Base-by-base conservation (phyloP, 73 alveolate species). In the Paramecium caudatum region DNA sequence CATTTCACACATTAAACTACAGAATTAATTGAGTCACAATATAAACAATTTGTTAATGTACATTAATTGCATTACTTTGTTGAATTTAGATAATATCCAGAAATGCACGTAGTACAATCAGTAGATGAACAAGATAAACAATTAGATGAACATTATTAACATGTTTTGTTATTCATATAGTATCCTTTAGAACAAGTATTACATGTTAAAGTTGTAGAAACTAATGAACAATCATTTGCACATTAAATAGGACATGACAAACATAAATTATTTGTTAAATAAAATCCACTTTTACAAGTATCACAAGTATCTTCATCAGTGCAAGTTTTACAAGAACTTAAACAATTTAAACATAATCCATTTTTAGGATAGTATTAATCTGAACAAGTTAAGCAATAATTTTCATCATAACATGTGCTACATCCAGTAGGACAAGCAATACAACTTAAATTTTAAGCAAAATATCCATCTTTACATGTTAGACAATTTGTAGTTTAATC, bases 351-450 rank as follows among this genome's bases (percentile, higher is more conserved):
- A 10, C 80, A 55, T 27, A 55, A 55, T 4, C 30, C 12, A 10
- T 55, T 55, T 10, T 55, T 43, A 10, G 30, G 30, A 55, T 55
- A 55, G 30, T 55, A 55, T 55, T 43, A 37, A 23, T 55, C 30
- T 55, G 23, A 55, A 8, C 80, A 55, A 55, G 46, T 55, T 55
- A 55, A 55, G 30, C 80, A 55, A 55, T 10, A 55, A 0, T 55
- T 23, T 3, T 55, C 43, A 19, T 37, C 23, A 6, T 55, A 55
- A 23, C 80, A 55, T 27, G 8, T 55, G 1, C 1, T 27, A 55
- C 80, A 55, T 17, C 80, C 80, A 3, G 13, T 23, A 55, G 7
- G 4, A 55, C 80, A 55, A 55, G 3, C 7, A 4, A 55, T 55
- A 2, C 80, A 55, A 2, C 30, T 43, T 27, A 10, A 10, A 21